A percentile compares a stretch with the other conserved stretches of the same genome.
phyloP scores from a whole-genome alignment of 2,329 filamentous ascomycete genomes.

The Aotearoamyces nothofagi region DNA sequence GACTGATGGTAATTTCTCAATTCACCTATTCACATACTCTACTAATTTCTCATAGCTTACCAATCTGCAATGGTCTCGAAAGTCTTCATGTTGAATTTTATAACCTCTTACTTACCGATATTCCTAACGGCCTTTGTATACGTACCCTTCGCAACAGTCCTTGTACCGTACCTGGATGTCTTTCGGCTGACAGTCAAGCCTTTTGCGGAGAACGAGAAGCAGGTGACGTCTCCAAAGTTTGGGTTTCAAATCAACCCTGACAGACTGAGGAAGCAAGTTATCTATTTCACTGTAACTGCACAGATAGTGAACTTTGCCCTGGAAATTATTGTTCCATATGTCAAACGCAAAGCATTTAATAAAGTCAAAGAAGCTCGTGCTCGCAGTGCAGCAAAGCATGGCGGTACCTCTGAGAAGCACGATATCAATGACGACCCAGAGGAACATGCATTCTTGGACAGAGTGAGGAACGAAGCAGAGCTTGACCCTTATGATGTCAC shows the following conservation, averaged over 20 bases:
- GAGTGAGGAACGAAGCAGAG: constrained; percentile 71
- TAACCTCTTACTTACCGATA: constrained; percentile 87
- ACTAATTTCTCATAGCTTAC: constrained; percentile 36
- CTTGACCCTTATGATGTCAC: constrained; percentile 81
- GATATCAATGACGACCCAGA: constrained; percentile 53
- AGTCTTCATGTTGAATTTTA: constrained; percentile 91
- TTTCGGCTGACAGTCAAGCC: constrained; percentile 61
- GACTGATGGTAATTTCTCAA: constrained; percentile 37
- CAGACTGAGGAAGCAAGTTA: constrained; percentile 77
- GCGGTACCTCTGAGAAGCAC: constrained; percentile 22
- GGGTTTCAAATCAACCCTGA: constrained; percentile 72
- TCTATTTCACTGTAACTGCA: constrained; percentile 90
- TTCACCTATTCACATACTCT: constrained; percentile 4
- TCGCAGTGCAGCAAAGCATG: constrained; percentile 39
- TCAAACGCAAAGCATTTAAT: constrained; percentile 63
- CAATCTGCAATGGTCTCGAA: constrained; percentile 78
- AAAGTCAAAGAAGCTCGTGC: constrained; percentile 66
- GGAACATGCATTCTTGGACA: constrained; percentile 64
- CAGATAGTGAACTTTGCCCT: constrained; percentile 78
- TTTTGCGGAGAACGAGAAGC: constrained; percentile 61
- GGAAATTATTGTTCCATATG: constrained; percentile 72
- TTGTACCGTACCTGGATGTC: constrained; percentile 76
- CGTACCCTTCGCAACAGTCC: constrained; percentile 72
- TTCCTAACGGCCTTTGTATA: constrained; percentile 90
- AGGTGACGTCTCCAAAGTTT: constrained; percentile 37